phyloP scores from a whole-genome alignment of 2,329 filamentous ascomycete species.

The Didymella keratinophila region DNA sequence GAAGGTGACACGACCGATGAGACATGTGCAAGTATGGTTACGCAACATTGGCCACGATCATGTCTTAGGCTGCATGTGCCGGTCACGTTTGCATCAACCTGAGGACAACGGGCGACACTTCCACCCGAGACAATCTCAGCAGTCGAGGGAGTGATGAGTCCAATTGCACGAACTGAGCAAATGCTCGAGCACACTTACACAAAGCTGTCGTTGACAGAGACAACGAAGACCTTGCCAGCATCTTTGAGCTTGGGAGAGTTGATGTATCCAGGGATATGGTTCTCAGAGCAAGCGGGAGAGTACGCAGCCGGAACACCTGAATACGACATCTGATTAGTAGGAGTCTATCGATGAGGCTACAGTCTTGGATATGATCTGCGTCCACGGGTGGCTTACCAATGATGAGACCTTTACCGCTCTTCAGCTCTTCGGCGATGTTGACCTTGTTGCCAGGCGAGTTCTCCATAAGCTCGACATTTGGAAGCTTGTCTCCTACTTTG shows the following conservation, averaged over 20 bases:
- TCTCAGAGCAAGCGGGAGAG: constrained; percentile 68
- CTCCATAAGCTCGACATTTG: constrained; percentile 79
- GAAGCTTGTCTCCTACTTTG: constrained; percentile 80
- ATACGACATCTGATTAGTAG: constrained; percentile 17
- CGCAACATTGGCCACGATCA: constrained; percentile 14
- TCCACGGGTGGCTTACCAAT: constrained; percentile 55
- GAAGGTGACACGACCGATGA: constrained; percentile 10
- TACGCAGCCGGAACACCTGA: constrained; percentile 55
- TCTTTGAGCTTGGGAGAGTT: constrained; percentile 78
- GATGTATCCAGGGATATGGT: constrained; percentile 87
- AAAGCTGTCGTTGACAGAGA: constrained; percentile 93
- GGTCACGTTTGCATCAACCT: constrained; percentile 25
- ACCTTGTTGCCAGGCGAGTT: constrained; percentile 91
- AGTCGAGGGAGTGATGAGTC: constrained; percentile 13
- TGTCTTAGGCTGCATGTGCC: constrained; percentile 20
- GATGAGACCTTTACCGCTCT: constrained; percentile 74
- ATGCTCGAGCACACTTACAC: constrained; percentile 67
- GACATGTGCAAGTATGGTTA: constrained; percentile 19
- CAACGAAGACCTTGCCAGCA: constrained; percentile 85
- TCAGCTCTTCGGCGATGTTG: constrained; percentile 80
- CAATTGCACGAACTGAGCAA: constrained; percentile 8
- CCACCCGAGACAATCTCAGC: constrained; percentile 26
- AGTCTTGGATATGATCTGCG: constrained; percentile 8
- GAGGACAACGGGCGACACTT: constrained; percentile 16
- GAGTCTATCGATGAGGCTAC: not conserved